phyloP scores from a whole-genome alignment of 441 rosid species.

The Metrosideros polymorpha region DNA sequence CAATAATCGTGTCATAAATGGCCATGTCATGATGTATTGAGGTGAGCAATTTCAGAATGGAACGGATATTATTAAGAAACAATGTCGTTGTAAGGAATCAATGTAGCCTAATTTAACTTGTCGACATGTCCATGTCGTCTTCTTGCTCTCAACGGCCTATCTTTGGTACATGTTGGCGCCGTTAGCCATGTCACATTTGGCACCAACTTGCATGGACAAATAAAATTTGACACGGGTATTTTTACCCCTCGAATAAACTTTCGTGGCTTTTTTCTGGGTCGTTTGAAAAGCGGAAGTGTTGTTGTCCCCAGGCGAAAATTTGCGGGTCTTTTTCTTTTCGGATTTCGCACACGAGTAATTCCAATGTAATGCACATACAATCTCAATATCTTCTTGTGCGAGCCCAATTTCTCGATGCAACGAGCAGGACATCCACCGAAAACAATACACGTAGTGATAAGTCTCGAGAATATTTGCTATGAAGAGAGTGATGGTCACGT shows the following conservation, averaged over 20 bases:
- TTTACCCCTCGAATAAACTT: not conserved
- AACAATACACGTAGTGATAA: not conserved
- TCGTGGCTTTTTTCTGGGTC: not conserved
- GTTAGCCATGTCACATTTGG: too few species aligned
- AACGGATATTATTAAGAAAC: not conserved
- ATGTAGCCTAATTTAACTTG: too few species aligned
- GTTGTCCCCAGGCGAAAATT: not conserved
- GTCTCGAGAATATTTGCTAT: too few species aligned
- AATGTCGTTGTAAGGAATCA: too few species aligned
- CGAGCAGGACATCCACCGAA: not conserved
- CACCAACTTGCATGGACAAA: too few species aligned
- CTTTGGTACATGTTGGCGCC: too few species aligned
- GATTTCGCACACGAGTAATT: not conserved
- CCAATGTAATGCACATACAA: not conserved
- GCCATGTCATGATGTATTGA: not conserved
- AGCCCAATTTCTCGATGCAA: not conserved
- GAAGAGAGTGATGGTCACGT: not conserved
- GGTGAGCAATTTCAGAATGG: not conserved
- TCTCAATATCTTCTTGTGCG: not conserved
- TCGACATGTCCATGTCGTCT: too few species aligned
- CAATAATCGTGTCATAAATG: not conserved
- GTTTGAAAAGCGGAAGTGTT: not conserved
- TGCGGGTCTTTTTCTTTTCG: not conserved
- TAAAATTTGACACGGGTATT: too few species aligned
- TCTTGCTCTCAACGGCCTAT: too few species aligned